These are phyloP conservation scores for Boeremia exigua DNA, from an alignment of 2,329 filamentous ascomycete genomes.

Conservation along the genomic window DNA sequence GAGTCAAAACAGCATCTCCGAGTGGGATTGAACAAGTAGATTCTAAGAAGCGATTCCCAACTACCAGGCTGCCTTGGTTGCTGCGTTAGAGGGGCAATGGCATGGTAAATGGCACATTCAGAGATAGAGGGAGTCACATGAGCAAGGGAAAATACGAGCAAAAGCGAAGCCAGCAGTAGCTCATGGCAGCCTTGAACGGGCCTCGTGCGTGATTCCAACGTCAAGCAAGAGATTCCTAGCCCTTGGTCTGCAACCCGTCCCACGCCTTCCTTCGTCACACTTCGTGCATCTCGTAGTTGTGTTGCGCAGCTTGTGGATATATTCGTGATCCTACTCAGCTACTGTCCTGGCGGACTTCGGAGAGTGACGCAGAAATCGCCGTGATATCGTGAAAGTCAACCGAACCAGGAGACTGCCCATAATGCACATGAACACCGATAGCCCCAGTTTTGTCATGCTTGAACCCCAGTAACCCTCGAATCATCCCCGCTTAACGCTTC, in stretches of 20 bases:
- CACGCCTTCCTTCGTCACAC: neutral
- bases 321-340: constrained; percentile 46
- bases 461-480: constrained; percentile 33
- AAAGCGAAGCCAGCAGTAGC: neutral
- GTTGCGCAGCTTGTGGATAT: constrained; percentile 39
- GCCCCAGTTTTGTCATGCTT: constrained; percentile 47
- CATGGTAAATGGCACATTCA: neutral
- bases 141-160: neutral
- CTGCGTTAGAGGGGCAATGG: neutral
- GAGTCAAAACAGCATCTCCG: neutral
- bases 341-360: constrained; percentile 38
- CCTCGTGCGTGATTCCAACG: neutral
- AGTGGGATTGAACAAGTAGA: neutral
- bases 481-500: constrained; percentile 54
- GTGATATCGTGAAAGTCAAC: constrained; percentile 48
- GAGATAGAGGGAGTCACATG: neutral
- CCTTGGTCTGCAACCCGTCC: neutral
- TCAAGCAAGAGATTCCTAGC: neutral
- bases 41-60: neutral
- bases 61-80: neutral
- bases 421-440: constrained; percentile 52
- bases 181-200: neutral
- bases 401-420: constrained; percentile 49
- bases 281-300: constrained; percentile 12
- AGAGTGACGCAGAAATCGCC: constrained; percentile 45